Evolutionary conservation across 2,329 filamentous ascomycete species (phyloP).

Genomic region (Davidsoniella eucalypti): DNA sequence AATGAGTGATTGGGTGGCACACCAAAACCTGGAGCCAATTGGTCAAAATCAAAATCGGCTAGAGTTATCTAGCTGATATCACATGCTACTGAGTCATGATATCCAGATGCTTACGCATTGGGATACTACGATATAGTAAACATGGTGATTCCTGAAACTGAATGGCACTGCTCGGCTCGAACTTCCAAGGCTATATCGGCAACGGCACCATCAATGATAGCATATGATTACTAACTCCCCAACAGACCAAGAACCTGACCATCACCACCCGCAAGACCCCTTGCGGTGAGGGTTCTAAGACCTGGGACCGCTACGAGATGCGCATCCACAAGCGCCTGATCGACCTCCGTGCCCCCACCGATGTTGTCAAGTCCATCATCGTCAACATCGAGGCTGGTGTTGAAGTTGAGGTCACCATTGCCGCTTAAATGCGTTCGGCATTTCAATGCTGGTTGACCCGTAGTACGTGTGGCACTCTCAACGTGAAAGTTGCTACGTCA

Average conservation of each 20-base stretch:
- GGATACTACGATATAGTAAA: too few species aligned
- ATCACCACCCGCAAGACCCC: conserved; percentile 98
- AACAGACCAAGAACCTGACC: conserved; percentile 78
- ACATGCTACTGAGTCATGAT: too few species aligned
- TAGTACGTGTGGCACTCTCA: background rate
- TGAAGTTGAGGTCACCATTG: conserved; percentile 86
- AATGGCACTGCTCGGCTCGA: too few species aligned
- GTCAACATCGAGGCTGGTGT: conserved; percentile 91
- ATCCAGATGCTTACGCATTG: too few species aligned
- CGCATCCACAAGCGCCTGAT: conserved; percentile 98
- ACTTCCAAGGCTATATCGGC: too few species aligned
- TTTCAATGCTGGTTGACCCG: background rate
- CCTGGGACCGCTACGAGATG: conserved; percentile 98
- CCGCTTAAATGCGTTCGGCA: conserved; percentile 40
- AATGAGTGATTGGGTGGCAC: too few species aligned
- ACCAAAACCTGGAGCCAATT: too few species aligned
- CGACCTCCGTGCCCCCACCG: conserved; percentile 92
- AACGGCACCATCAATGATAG: background rate
- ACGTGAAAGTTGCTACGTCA: background rate
- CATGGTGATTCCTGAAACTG: too few species aligned
- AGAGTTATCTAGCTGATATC: too few species aligned
- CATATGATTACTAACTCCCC: conserved; percentile 21
- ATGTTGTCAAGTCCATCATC: conserved; percentile 94
- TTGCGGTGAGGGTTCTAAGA: conserved; percentile 99
- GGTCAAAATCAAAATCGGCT: too few species aligned